phyloP scores from a whole-genome alignment of 2,329 filamentous ascomycete genomes.

The Aspergillus ibericus region DNA sequence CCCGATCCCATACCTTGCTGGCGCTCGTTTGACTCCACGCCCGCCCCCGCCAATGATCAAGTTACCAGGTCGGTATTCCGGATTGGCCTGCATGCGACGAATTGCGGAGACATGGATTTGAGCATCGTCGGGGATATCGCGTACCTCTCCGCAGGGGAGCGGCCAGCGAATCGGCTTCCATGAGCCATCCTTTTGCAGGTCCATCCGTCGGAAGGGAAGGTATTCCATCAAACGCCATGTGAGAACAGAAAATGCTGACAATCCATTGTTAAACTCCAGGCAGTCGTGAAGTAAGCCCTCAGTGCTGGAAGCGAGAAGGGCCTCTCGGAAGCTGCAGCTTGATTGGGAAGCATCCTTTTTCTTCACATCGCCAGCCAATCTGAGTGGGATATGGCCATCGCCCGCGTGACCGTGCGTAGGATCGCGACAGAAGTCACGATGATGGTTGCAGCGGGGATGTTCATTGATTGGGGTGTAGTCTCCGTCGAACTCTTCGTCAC shows the following conservation, averaged over 20 bases:
- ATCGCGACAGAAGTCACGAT: constrained; percentile 17
- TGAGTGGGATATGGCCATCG: constrained; percentile 8
- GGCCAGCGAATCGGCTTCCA: constrained; percentile 84
- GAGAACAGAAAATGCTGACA: constrained; percentile 57
- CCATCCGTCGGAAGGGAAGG: constrained; percentile 78
- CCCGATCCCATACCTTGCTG: constrained; percentile 64
- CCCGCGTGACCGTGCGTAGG: constrained; percentile 13
- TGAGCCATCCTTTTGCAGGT: constrained; percentile 67
- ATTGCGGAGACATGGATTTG: constrained; percentile 74
- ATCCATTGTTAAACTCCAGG: constrained; percentile 63
- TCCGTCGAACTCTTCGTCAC: constrained; percentile 49
- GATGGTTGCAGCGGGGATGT: constrained; percentile 18
- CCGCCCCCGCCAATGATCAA: constrained; percentile 78
- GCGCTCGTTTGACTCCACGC: constrained; percentile 64
- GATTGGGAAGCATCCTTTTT: constrained; percentile 28
- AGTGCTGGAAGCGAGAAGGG: constrained; percentile 59
- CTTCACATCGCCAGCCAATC: constrained; percentile 10
- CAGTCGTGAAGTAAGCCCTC: constrained; percentile 67
- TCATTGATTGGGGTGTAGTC: constrained; percentile 38
- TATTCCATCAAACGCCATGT: constrained; percentile 80
- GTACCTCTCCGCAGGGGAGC: constrained; percentile 71
- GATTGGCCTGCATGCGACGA: constrained; percentile 64
- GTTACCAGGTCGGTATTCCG: constrained; percentile 72
- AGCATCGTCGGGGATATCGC: constrained; percentile 71
- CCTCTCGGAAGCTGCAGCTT: constrained; percentile 53